Evolutionary conservation across 768 basidiomycete genomes (phyloP).

Genomic region (Leccinum sublutescens): DNA sequence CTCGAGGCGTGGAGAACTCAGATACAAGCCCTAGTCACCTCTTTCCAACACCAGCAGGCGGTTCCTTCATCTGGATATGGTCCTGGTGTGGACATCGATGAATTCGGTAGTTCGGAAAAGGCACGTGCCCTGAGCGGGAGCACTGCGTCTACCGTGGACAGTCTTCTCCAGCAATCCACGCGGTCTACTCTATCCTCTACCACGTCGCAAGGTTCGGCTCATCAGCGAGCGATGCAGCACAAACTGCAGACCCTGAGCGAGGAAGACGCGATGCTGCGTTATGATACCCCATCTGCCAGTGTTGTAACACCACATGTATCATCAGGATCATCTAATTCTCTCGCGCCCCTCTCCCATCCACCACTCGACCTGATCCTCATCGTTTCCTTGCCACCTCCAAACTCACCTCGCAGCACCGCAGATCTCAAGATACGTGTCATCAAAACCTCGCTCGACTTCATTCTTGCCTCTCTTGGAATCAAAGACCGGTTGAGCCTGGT

Average conservation of each 20-base stretch:
- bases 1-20: conserved; percentile 87
- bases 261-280: conserved; percentile 62
- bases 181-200: conserved; percentile 73
- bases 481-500: conserved; percentile 87
- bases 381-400: conserved; percentile 77
- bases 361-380: conserved; percentile 92
- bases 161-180: conserved; percentile 62
- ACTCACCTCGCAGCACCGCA: conserved; percentile 71
- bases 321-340: conserved; percentile 74
- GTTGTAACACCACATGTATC: conserved; percentile 72
- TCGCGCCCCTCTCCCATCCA: conserved; percentile 80
- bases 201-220: conserved; percentile 64
- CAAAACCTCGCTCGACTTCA: conserved; percentile 82
- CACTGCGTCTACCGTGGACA: conserved; percentile 55
- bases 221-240: conserved; percentile 33
- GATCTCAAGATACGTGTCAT: conserved; percentile 88
- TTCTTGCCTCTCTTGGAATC: conserved; percentile 70
- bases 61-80: conserved; percentile 33
- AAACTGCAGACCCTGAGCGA: conserved; percentile 70
- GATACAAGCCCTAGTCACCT: conserved; percentile 73
- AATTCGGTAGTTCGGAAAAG: conserved; percentile 76
- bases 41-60: conserved; percentile 60
- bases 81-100: conserved; percentile 59
- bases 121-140: conserved; percentile 79
- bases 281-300: conserved; percentile 48